Evolutionary conservation across 2,329 filamentous ascomycete genomes (phyloP).

Genomic region (Fusarium kyushuense): DNA sequence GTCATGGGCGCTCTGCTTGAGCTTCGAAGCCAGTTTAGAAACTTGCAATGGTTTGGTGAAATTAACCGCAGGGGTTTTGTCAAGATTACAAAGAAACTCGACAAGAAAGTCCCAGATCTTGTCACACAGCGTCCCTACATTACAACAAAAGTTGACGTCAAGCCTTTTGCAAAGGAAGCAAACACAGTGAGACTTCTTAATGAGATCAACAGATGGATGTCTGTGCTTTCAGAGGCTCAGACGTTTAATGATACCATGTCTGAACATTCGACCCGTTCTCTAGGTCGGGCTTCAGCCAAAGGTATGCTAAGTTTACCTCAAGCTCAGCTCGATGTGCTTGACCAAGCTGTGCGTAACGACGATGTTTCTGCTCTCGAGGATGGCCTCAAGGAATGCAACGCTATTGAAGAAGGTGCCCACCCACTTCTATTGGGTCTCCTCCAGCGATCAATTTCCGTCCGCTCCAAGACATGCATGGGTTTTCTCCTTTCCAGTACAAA

Average conservation of each 20-base stretch:
- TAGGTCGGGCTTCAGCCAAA: constrained; percentile 81
- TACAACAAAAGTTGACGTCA: constrained; percentile 88
- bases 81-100: constrained; percentile 98
- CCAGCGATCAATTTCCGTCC: constrained; percentile 79
- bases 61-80: constrained; percentile 95
- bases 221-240: constrained; percentile 81
- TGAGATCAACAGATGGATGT: constrained; percentile 92
- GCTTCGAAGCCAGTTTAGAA: constrained; percentile 85
- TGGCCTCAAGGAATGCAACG: constrained; percentile 68
- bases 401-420: constrained; percentile 63
- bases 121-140: constrained; percentile 88
- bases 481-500: constrained; percentile 76
- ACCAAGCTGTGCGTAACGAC: constrained; percentile 78
- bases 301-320: constrained; percentile 79
- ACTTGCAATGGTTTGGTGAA: constrained; percentile 97
- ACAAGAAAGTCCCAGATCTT: constrained; percentile 87
- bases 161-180: constrained; percentile 83
- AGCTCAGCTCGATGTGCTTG: constrained; percentile 75
- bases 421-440: constrained; percentile 82
- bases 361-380: constrained; percentile 68
- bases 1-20: constrained; percentile 91
- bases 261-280: constrained; percentile 78
- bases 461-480: constrained; percentile 76
- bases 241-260: constrained; percentile 80
- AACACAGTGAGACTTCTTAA: constrained; percentile 62